Evolutionary conservation across 129 eudicot species (phyloP).

Genomic region (Flaveria trinervia): DNA sequence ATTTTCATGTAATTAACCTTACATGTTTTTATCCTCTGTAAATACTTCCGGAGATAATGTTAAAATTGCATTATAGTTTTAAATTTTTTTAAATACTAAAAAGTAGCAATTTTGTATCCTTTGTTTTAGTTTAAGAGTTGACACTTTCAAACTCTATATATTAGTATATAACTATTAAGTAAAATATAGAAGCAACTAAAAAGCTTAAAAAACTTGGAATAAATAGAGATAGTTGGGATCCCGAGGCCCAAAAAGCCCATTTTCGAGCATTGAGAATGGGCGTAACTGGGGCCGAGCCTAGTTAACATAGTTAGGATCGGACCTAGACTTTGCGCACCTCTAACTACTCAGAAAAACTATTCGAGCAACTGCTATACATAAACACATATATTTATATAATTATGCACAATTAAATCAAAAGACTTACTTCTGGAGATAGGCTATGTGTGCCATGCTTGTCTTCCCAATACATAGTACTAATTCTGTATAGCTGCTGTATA

Average conservation of each 20-base stretch:
- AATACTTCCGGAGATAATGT: background rate
- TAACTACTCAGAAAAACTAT: no score
- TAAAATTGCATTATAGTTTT: background rate
- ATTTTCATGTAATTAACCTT: conserved; percentile 3
- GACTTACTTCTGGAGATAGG: conserved; percentile 75
- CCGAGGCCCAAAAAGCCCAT: background rate
- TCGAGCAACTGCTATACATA: background rate
- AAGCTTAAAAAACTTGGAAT: background rate
- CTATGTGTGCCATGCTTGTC: conserved; percentile 89
- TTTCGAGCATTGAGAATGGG: background rate
- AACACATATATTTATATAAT: background rate
- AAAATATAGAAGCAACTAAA: background rate
- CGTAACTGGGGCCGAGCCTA: background rate
- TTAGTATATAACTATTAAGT: background rate
- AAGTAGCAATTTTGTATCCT: background rate
- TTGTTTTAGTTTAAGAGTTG: background rate
- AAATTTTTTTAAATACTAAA: background rate
- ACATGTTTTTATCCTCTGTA: background rate
- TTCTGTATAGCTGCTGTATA: conserved; percentile 89
- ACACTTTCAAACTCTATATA: background rate
- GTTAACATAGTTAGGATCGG: background rate
- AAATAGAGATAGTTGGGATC: background rate
- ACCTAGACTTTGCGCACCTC: background rate
- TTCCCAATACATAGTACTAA: conserved; percentile 98
- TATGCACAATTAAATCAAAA: conserved; percentile 10